Evolutionary conservation across 305 asterid genomes (phyloP).

Genomic region (Lippia alba): DNA sequence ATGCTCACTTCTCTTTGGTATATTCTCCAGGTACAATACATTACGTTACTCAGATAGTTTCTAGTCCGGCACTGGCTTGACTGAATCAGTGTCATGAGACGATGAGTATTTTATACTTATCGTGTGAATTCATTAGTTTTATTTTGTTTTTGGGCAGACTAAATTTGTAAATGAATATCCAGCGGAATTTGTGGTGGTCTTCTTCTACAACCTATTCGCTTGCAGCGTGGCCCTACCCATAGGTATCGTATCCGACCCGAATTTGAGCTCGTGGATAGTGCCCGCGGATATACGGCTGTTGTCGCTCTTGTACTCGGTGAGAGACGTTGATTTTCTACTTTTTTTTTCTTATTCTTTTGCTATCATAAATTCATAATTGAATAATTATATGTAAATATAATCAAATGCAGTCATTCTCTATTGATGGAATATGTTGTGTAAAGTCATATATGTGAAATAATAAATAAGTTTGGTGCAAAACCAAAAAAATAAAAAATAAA

Average conservation of each 20-base stretch:
- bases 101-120: too few species aligned
- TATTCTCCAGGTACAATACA: constrained; percentile 37
- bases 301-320: constrained; percentile 40
- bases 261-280: constrained; percentile 39
- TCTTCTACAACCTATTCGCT: constrained; percentile 36
- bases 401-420: too few species aligned
- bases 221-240: constrained; percentile 32
- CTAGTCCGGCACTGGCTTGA: too few species aligned
- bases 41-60: neutral
- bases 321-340: neutral
- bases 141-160: constrained; percentile 9
- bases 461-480: too few species aligned
- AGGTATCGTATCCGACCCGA: constrained; percentile 27
- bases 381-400: too few species aligned
- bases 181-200: constrained; percentile 28
- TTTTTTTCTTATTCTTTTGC: too few species aligned
- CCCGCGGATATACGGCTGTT: constrained; percentile 30
- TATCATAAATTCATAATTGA: too few species aligned
- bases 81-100: too few species aligned
- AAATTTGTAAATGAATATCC: constrained; percentile 31
- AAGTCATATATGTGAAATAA: too few species aligned
- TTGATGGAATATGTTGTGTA: too few species aligned
- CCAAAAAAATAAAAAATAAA: too few species aligned
- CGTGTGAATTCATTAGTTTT: too few species aligned
- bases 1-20: constrained; percentile 29